Evolutionary conservation across 2,329 filamentous ascomycete species (phyloP), one percentile per base, ranked within the genome.

Genomic region (Mycosphaerella arachidis): DNA sequence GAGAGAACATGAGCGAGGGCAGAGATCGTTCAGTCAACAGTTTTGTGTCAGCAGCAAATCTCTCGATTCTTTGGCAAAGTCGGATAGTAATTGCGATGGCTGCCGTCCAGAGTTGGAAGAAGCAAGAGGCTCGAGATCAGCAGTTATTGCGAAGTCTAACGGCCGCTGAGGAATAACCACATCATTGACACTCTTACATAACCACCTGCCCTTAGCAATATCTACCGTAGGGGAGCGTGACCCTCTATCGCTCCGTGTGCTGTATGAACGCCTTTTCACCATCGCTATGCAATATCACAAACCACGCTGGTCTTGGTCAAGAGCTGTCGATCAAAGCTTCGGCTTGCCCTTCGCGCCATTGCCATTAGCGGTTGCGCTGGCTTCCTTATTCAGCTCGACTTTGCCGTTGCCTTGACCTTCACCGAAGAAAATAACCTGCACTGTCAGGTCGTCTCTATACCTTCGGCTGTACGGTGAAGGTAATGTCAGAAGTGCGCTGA

Each of bases 391-490:
- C 59, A 96, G 75, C 5, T 88, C 84, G 5, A 97, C 88, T 64
- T 88, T 87, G 37, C 92, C 92, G 31, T 83, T 89, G 73, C 87
- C 87, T 56, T 87, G 72, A 37, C 88, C 85, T 67, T 96, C 86
- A 61, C 94, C 94, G 70, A 99, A 99, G 82, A 99, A 99, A 71
- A 99, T 96, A 62, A 99, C 94, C 75, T 99, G 91, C 16, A 99
- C 93, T 0, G 94, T 99, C 64, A 99, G 79, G 73, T 99, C 94
- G 73, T 99, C 94, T 67, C 93, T 86, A 73, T 97, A 99, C 71
- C 94, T 82, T 71, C 94, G 84, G 31, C 91, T 95, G 72, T 92
- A 97, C 0, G 94, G 95, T 58, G 91, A 90, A 2, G 93, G 92
- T 24, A 99, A 81, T 1, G 94, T 97, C 68, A 99, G 81, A 63